Evolutionary conservation across 805 yeast species (phyloP), one percentile per base, ranked within the genome.

Genomic region (Kodamaea jinghongensis): DNA sequence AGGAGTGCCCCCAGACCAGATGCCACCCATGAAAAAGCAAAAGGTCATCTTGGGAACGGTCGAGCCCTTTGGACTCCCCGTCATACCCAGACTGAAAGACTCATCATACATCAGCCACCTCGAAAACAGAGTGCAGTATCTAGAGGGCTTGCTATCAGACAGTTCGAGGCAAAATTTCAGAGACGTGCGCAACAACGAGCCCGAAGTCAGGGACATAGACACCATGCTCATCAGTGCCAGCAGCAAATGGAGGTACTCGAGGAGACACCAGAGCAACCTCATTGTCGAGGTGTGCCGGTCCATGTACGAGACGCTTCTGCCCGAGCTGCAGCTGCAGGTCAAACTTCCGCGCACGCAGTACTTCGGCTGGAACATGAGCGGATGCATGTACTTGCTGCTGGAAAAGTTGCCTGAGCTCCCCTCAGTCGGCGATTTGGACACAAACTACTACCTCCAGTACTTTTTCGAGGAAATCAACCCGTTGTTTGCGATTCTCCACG

Each of bases 341-440:
- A 49, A 58, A 9, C 44, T 73, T n/a, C 84, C 84, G 4, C 56
- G 84, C 33, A 61, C 70, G n/a, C 83, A 80, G 51, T 73, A 69
- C 36, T 80, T 76, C 49, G 84, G 83, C 11, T 80, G 85, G 84
- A 80, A 80, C 52, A 61, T 79, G 75, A 63, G 73, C n/a, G 85
- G 85, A 1, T 69, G 69, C 20, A 73, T 71, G 49, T 80, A 76
- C 50, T 45, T 78, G 13, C 43, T 44, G 17, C 51, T 59, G 3
- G 67, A 63, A 20, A 46, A 41, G 9, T 47, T 69, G 28, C 75
- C 74, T 14, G 56, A 52, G 2, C 39, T 54, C 9, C 69, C 73
- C 1, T 57, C 53, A 2, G 43, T 59, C 11, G 38, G 23, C 5
- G 31, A 17, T 8, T 6, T 46, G n/a, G 45, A 48, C 14, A 37